Evolutionary conservation across 176 grass and related monocot genomes (phyloP).

Genomic region (Pharus latifolius): DNA sequence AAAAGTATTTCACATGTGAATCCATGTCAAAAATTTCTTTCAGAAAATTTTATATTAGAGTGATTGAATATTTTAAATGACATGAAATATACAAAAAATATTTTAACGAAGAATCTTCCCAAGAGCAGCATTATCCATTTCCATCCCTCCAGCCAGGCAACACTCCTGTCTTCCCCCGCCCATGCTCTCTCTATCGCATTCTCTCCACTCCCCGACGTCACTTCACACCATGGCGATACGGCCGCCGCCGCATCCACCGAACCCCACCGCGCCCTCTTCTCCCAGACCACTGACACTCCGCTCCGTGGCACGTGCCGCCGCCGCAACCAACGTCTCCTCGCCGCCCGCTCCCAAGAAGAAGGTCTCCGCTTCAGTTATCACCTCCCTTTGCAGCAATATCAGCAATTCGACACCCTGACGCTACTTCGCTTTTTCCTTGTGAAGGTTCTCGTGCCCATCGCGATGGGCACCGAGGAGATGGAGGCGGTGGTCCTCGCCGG

Average conservation of each 20-base stretch:
- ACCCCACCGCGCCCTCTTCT: background rate
- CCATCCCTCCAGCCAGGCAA: too few species aligned
- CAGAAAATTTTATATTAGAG: too few species aligned
- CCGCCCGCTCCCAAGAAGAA: constrained; percentile 31
- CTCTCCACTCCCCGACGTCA: background rate
- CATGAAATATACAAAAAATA: too few species aligned
- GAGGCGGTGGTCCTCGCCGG: constrained; percentile 60
- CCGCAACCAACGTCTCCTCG: background rate
- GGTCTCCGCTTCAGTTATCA: constrained; percentile 5
- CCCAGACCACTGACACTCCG: background rate
- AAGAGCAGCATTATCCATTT: background rate
- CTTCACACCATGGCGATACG: background rate
- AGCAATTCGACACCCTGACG: background rate
- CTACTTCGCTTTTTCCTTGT: background rate
- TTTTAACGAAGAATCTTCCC: too few species aligned
- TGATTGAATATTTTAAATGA: too few species aligned
- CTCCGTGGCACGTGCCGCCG: background rate
- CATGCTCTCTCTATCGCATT: constrained; percentile 8
- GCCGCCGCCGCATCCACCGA: background rate
- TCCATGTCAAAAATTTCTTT: too few species aligned
- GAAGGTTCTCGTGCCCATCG: constrained; percentile 80
- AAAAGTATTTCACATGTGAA: too few species aligned
- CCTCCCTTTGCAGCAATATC: background rate
- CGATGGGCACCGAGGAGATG: constrained; percentile 94
- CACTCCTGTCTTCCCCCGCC: too few species aligned